These are phyloP conservation scores for Pleoardoris graminearum DNA, from an alignment of 2,329 filamentous ascomycete species.

Conservation along the genomic window DNA sequence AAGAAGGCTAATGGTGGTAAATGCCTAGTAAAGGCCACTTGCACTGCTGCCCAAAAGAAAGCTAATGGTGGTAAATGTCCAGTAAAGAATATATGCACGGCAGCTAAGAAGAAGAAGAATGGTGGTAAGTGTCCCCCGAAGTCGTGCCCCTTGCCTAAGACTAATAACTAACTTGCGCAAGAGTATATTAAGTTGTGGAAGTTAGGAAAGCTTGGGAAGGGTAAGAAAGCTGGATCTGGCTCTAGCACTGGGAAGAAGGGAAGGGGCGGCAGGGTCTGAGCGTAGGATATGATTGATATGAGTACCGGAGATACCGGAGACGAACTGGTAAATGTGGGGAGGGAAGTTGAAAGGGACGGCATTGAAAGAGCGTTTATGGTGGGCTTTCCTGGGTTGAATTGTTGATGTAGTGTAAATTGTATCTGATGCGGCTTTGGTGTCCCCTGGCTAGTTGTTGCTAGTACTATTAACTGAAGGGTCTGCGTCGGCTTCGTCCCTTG, in stretches of 20 bases:
- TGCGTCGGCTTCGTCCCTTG: slow-evolving; percentile 1
- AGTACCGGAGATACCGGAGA: slow-evolving; percentile 1
- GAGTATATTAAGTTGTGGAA: slow-evolving; percentile 6
- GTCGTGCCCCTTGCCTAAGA: slow-evolving; percentile 1
- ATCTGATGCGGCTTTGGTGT: slow-evolving; percentile 4
- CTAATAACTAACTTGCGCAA: slow-evolving; percentile 1
- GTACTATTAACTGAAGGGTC: not conserved
- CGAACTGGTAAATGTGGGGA: not conserved
- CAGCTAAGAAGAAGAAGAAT: slow-evolving; percentile 8
- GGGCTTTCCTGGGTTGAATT: not conserved
- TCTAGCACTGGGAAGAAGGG: slow-evolving; percentile 2
- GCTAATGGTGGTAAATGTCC: slow-evolving; percentile 2
- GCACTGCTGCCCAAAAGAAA: slow-evolving; percentile 5
- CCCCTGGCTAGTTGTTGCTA: not conserved
- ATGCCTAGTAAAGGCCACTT: slow-evolving; percentile 1
- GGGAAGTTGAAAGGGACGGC: not conserved
- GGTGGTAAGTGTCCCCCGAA: slow-evolving; percentile 8
- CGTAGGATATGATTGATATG: not conserved
- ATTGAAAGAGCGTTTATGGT: slow-evolving; percentile 2
- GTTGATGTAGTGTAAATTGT: not conserved
- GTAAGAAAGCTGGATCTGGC: slow-evolving; percentile 3
- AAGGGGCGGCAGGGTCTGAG: slow-evolving; percentile 3
- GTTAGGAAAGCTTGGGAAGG: slow-evolving; percentile 8
- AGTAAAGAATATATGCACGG: slow-evolving; percentile 1
- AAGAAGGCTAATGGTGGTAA: not conserved